Conservation (phyloP, 2,329 filamentous ascomycete species). For the Colletotrichum sp. region DNA sequence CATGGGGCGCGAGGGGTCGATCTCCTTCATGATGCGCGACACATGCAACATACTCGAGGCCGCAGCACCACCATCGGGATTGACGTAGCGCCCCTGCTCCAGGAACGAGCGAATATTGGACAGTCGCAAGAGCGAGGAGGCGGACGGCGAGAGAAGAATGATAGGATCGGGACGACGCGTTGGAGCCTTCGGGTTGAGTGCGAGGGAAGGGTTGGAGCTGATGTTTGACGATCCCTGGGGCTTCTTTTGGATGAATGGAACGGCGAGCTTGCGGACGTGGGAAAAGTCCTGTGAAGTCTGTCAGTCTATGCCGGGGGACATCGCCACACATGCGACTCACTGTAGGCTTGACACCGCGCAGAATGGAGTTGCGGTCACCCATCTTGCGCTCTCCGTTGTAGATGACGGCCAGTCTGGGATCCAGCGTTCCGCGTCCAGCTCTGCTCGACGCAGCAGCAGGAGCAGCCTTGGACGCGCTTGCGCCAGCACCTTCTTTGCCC, state of each 20-base stretch:
- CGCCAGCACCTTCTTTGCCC: constrained; percentile 39
- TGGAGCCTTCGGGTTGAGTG: constrained; percentile 59
- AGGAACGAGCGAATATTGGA: constrained; percentile 96
- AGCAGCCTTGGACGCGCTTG: constrained; percentile 41
- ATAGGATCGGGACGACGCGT: constrained; percentile 76
- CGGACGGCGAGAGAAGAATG: constrained; percentile 94
- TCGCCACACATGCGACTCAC: constrained; percentile 55
- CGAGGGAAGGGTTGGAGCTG: constrained; percentile 49
- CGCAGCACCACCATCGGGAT: constrained; percentile 72
- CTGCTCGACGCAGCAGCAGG: constrained; percentile 49
- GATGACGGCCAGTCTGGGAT: constrained; percentile 84
- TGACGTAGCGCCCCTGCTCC: constrained; percentile 80
- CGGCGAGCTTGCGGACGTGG: constrained; percentile 85
- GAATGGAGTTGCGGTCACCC: constrained; percentile 88
- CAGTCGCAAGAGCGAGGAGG: constrained; percentile 92
- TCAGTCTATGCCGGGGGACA: not conserved
- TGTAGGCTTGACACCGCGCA: constrained; percentile 87
- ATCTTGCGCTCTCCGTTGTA: constrained; percentile 91
- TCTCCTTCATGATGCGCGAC: constrained; percentile 73
- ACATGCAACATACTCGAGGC: constrained; percentile 85
- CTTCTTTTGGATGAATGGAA: constrained; percentile 74
- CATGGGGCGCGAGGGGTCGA: constrained; percentile 75
- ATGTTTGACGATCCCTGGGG: constrained; percentile 45
- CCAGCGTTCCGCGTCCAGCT: constrained; percentile 70
- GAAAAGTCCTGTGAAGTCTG: constrained; percentile 78